Percentiles rank a stretch among this genome's conserved stretches.
Evolutionary conservation across 2,329 filamentous ascomycete genomes (phyloP).

Genomic region (Cadophora gregata): DNA sequence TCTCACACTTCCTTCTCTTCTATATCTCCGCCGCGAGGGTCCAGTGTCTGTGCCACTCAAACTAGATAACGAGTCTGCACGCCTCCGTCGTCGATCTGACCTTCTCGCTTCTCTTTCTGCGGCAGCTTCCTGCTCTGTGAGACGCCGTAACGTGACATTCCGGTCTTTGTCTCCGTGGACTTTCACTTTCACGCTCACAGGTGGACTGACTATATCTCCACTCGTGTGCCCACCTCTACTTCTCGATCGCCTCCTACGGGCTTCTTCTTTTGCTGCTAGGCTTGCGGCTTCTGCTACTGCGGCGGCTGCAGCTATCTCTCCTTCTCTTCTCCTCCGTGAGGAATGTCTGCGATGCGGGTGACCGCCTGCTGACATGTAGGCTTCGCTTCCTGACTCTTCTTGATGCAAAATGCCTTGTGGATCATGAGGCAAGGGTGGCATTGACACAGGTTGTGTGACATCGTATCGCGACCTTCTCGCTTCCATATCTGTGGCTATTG

Average conservation of each 20-base stretch:
- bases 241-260: conserved; percentile 36
- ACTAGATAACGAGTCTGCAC: conserved; percentile 61
- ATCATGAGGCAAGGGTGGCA: conserved; percentile 62
- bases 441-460: conserved; percentile 47
- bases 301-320: conserved; percentile 52
- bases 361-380: conserved; percentile 50
- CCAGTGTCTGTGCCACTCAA: conserved; percentile 62
- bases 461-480: conserved; percentile 49
- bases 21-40: conserved; percentile 54
- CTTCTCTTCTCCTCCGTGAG: conserved; percentile 54
- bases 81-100: conserved; percentile 47
- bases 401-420: conserved; percentile 53
- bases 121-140: conserved; percentile 65
- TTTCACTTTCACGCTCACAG: conserved; percentile 64
- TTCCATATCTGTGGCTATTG: conserved; percentile 30
- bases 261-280: conserved; percentile 56
- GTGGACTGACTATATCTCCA: conserved; percentile 50
- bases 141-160: conserved; percentile 65
- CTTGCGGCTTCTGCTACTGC: conserved; percentile 52
- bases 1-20: conserved; percentile 56
- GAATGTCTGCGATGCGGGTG: conserved; percentile 52
- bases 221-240: conserved; percentile 30
- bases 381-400: conserved; percentile 50
- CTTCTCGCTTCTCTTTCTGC: conserved; percentile 44
- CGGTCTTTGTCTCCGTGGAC: conserved; percentile 65